Base-by-base conservation (phyloP, 345 rosid species). In the Clausena lansium region DNA sequence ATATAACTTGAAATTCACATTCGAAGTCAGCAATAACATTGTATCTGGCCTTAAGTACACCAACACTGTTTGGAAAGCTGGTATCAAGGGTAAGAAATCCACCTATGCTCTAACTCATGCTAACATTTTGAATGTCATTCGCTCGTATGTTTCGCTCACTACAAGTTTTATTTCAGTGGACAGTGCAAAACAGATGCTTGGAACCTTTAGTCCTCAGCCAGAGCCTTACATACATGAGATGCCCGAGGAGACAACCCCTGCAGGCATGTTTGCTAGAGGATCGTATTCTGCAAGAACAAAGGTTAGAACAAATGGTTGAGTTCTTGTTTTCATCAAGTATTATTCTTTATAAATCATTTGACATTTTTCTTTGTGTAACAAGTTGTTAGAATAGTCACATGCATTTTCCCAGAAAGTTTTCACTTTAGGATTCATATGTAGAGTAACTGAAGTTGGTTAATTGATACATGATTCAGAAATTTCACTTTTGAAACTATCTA, bases 11-110 rank as follows among this genome's bases (percentile, higher is more conserved):
- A 89, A 87, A 75, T 88, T 92, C 83, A 69, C 90, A 25, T 91
- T 92, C 76, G 83, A 86, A 75, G 97, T 91, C 77, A 83, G 86
- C 82, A 89, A 91, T 79, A 92, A 92, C 92, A 92, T 92, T 80
- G 97, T 91, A 58, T 92, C 93, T 57, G 94, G 97, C 41, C 94
- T 92, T 80, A 90, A 83, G 81, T 91, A 92, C 87, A 87, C 92
- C 79, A 92, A 92, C 33, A 87, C 87, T 2, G 94, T 92, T 65
- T 92, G 93, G 93, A 91, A 91, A 85, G 85, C 97, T 38, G 94
- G 92, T 70, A 80, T 89, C 60, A 88, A 83, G 81, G 95, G 95
- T 89, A 82, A 84, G 78, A 57, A 38, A 73, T 57, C 72, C 19
- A 57, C 59, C 70, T 32, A 0, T 35, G 19, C 71, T 45, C 75